Evolutionary conservation across 75 land plant genomes (phyloP), one percentile per base, ranked within the genome.

Genomic region (Cupressus sempervirens): DNA sequence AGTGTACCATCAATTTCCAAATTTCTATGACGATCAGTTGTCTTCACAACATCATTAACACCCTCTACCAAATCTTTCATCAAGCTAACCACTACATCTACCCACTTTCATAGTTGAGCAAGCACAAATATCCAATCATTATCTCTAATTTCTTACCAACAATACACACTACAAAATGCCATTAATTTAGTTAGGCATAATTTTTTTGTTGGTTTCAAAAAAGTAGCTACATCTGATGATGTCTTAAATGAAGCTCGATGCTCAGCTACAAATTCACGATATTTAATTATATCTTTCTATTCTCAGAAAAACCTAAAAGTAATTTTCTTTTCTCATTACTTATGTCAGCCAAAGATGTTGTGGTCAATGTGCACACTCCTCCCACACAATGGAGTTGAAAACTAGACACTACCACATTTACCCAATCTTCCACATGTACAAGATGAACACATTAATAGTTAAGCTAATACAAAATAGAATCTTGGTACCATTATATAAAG

Each of bases 71-170:
- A 52, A 84, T 94, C 94, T 80, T 94, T 93, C 91, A 94, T 86
- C 36, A 86, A 68, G 4, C 93, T 83, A 79, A 97, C 96, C 46
- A 87, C 91, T 68, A 91, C 84, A 73, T 92, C 91, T 54, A 93
- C 90, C 98, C 98, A 93, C 41, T 85, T 83, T 58, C 91, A 88
- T 83, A 91, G 77, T 40, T 88, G 89, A 43, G 38, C 76, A 26
- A 94, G 62, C 6, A 93, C 86, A 90, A 91, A 94, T 40, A 82
- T 83, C 99, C 98, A 97, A 70, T 96, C 99, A 36, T 94, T 91
- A 53, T 93, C 96, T 72, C 85, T 76, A 85, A 97, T 92, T 32
- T 90, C 92, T 76, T 86, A 83, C 98, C 95, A 97, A 86, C 98
- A 97, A 91, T 96, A 96, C 9, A 88, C 93, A 86, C 91, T 84